Conservation (phyloP, 805 yeast species). For the Spencermartinsiella europaea region DNA sequence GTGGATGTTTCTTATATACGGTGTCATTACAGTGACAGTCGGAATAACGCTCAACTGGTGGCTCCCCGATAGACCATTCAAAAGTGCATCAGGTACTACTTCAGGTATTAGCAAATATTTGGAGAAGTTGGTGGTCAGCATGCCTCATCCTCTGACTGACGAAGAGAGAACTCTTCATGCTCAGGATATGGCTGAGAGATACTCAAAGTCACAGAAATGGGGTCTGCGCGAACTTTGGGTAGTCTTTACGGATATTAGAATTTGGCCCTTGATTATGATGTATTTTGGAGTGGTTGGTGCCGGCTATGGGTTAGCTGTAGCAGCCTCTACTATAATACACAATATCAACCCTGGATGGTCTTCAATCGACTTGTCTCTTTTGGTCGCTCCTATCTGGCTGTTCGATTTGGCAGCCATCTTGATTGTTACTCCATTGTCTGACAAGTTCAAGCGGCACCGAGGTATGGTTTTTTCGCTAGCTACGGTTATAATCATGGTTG, state of each 20-base stretch:
- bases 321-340: conserved; percentile 71
- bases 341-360: conserved; percentile 57
- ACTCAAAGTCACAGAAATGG: conserved; percentile 46
- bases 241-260: conserved; percentile 56
- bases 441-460: conserved; percentile 53
- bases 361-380: conserved; percentile 64
- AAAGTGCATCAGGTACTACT: neutral
- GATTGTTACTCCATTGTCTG: conserved; percentile 74
- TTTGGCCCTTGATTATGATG: conserved; percentile 82
- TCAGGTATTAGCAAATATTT: too few species aligned
- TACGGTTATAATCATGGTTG: conserved; percentile 62
- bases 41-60: conserved; percentile 71
- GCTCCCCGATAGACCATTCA: conserved; percentile 79
- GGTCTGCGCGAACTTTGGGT: conserved; percentile 49
- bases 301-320: conserved; percentile 82
- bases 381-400: conserved; percentile 88
- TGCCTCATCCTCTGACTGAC: conserved; percentile 34
- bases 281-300: conserved; percentile 90
- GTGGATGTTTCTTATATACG: conserved; percentile 79
- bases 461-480: conserved; percentile 59
- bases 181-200: conserved; percentile 53
- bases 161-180: conserved; percentile 54
- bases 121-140: neutral
- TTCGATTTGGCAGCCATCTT: conserved; percentile 75
- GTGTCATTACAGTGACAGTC: conserved; percentile 56